These are phyloP conservation scores for Barnettozyma sucrosica DNA, from an alignment of 805 yeast species.

Conservation along the genomic window DNA sequence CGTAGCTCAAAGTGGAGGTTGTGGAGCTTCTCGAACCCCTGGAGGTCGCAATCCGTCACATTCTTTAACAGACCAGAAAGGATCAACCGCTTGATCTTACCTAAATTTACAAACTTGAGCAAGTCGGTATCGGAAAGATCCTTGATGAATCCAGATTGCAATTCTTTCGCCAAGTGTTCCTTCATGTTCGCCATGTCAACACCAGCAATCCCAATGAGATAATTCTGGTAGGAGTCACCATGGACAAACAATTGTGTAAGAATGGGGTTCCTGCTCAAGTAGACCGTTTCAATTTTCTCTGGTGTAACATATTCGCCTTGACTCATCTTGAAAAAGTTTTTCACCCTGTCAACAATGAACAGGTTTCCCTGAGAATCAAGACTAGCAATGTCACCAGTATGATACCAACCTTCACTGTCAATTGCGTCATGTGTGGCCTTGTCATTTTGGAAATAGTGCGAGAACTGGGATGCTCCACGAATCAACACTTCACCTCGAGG, in stretches of 20 bases:
- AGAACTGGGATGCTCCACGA: slow-evolving; percentile 46
- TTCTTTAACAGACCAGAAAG: background rate
- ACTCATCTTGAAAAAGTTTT: slow-evolving; percentile 56
- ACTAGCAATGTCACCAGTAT: slow-evolving; percentile 50
- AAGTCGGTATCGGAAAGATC: slow-evolving; percentile 4
- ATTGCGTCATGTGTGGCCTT: slow-evolving; percentile 25
- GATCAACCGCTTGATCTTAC: slow-evolving; percentile 2
- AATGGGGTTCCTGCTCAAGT: slow-evolving; percentile 37
- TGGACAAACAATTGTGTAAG: slow-evolving; percentile 45
- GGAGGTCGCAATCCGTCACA: slow-evolving; percentile 28
- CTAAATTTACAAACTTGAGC: slow-evolving; percentile 2
- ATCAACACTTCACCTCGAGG: slow-evolving; percentile 48
- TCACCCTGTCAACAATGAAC: slow-evolving; percentile 54
- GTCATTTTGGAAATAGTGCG: slow-evolving; percentile 20
- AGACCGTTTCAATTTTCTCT: slow-evolving; percentile 55
- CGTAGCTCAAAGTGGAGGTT: slow-evolving; percentile 49
- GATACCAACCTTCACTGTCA: slow-evolving; percentile 48
- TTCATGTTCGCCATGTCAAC: slow-evolving; percentile 33
- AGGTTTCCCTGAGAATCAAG: slow-evolving; percentile 42
- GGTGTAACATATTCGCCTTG: slow-evolving; percentile 58
- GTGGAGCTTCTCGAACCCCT: slow-evolving; percentile 59
- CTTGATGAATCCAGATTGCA: slow-evolving; percentile 7
- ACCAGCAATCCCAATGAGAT: slow-evolving; percentile 49
- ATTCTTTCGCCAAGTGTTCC: slow-evolving; percentile 5
- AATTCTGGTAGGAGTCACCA: slow-evolving; percentile 47